Percentiles rank a stretch among this genome's conserved stretches.
phyloP scores from a whole-genome alignment of 768 basidiomycete genomes.

The Hygrophoropsis aurantiaca region DNA sequence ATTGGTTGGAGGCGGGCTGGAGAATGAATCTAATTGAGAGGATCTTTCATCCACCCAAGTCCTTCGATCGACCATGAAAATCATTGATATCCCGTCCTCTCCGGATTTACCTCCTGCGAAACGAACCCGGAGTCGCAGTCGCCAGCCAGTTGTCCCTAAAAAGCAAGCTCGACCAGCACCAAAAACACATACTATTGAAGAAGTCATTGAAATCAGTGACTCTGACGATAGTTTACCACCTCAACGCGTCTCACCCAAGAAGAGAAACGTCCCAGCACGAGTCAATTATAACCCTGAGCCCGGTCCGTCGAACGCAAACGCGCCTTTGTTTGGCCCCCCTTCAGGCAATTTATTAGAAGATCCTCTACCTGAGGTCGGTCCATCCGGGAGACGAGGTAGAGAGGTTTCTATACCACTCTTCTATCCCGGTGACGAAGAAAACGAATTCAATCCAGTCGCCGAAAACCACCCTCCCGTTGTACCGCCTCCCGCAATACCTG shows the following conservation, averaged over 20 bases:
- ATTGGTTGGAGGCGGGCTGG: no score
- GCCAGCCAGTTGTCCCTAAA: conserved; percentile 16
- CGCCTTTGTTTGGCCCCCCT: conserved; percentile 11
- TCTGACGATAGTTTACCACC: conserved; percentile 39
- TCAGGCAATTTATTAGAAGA: conserved; percentile 9
- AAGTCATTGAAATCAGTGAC: conserved; percentile 54
- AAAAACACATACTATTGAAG: conserved; percentile 12
- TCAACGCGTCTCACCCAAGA: conserved; percentile 4
- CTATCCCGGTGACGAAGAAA: conserved; percentile 37
- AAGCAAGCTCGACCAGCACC: no score
- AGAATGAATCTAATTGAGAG: no score
- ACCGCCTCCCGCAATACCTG: background rate
- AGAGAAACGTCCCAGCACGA: background rate
- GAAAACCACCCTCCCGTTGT: conserved; percentile 5
- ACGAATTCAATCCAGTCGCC: background rate
- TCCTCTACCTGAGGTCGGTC: conserved; percentile 9
- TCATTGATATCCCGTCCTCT: conserved; percentile 26
- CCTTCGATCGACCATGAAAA: no score
- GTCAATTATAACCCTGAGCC: conserved; percentile 2
- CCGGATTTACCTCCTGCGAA: conserved; percentile 15
- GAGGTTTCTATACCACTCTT: conserved; percentile 29
- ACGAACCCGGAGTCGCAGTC: conserved; percentile 17
- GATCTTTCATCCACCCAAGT: no score
- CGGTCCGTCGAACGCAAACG: conserved; percentile 8
- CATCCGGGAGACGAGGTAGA: conserved; percentile 7